A percentile compares a stretch with the other conserved stretches of the same genome.
phyloP scores from a whole-genome alignment of 345 rosid genomes.

The Lepidium africanum region DNA sequence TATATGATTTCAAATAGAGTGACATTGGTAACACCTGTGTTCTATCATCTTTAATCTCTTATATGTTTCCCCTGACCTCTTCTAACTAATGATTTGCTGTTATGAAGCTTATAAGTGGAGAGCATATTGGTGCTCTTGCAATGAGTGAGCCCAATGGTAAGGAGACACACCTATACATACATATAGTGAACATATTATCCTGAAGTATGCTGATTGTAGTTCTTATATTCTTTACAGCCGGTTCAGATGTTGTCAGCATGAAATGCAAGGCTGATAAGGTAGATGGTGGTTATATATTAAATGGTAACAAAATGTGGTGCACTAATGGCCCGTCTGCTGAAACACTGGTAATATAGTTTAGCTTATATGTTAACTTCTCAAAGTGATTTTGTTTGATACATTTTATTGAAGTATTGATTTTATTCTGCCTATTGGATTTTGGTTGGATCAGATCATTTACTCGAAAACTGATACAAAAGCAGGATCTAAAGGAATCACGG shows the following conservation, averaged over 20 bases:
- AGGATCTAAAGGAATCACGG: constrained; percentile 91
- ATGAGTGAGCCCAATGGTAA: constrained; percentile 99
- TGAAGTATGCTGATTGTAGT: neutral
- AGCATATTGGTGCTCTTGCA: constrained; percentile 94
- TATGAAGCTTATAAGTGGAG: constrained; percentile 91
- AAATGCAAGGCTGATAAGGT: constrained; percentile 90
- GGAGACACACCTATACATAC: neutral
- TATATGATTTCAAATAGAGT: neutral
- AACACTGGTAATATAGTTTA: constrained; percentile 56
- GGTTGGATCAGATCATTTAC: constrained; percentile 60
- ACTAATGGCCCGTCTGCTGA: constrained; percentile 94
- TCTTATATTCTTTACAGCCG: constrained; percentile 45
- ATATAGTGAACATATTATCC: neutral
- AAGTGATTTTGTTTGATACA: neutral
- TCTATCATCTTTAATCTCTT: neutral
- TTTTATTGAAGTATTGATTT: neutral
- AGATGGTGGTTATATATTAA: constrained; percentile 73
- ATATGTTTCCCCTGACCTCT: neutral
- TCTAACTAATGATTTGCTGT: constrained; percentile 15
- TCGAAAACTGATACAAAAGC: constrained; percentile 70
- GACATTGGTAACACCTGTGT: no score
- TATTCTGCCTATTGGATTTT: neutral
- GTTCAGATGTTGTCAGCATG: constrained; percentile 95
- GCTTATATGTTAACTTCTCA: neutral
- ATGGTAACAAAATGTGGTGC: constrained; percentile 99